phyloP scores from a whole-genome alignment of 2,329 filamentous ascomycete genomes.

The Spiromastix sp. region DNA sequence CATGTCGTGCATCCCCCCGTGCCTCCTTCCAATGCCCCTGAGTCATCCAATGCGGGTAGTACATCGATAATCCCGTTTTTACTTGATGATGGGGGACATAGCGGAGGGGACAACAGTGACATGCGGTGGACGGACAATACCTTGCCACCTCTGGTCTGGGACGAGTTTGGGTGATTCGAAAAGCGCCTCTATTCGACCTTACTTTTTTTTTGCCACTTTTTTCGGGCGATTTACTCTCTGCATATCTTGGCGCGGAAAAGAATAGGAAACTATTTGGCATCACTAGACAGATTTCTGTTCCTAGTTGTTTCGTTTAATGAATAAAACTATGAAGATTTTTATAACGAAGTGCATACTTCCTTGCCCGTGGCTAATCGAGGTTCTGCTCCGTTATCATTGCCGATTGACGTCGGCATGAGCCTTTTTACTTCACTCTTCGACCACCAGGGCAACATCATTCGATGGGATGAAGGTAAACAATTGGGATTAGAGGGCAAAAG shows the following conservation, averaged over 20 bases:
- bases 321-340: too few species aligned
- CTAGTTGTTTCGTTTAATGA: too few species aligned
- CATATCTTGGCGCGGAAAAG: neutral
- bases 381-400: too few species aligned
- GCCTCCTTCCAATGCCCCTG: conserved; percentile 15
- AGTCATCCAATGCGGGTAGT: conserved; percentile 5
- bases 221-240: conserved; percentile 5
- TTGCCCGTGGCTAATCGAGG: too few species aligned
- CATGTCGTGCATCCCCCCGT: conserved; percentile 9
- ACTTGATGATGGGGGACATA: conserved; percentile 20
- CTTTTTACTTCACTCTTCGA: too few species aligned
- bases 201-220: conserved; percentile 4
- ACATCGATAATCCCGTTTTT: conserved; percentile 19
- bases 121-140: conserved; percentile 29
- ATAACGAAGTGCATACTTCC: too few species aligned
- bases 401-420: too few species aligned
- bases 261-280: too few species aligned
- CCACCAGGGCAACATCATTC: too few species aligned
- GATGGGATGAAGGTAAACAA: too few species aligned
- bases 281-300: too few species aligned
- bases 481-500: too few species aligned
- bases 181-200: neutral
- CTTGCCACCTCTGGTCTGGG: conserved; percentile 31
- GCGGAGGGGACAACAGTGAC: conserved; percentile 5
- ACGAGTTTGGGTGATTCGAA: conserved; percentile 20